Evolutionary conservation across 2,329 filamentous ascomycete species (phyloP), one percentile per base, ranked within the genome.

Genomic region (Colletotrichum salicis): DNA sequence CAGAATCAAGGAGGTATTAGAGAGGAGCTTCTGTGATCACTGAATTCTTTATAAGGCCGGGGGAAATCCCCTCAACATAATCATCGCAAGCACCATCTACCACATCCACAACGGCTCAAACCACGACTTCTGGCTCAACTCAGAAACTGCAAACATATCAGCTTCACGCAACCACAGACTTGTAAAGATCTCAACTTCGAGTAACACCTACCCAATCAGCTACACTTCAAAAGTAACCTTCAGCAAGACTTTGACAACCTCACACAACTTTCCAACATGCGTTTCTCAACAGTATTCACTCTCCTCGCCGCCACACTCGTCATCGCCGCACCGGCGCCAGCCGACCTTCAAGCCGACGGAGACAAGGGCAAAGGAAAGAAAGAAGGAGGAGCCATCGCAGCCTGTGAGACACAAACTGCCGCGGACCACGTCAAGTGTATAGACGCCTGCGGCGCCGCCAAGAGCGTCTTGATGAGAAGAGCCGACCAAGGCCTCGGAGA

Each of bases 161-260:
- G 22, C 4, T 10, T 4, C 0, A 10, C 7, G 10, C 41, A 7
- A 48, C 0, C 1, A 22, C 19, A 48, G 0, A 19, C 37, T 19
- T 1, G 7, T 8, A 5, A 19, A 19, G 0, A 41, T 41, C 37
- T 19, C 0, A 41, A 2, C 31, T 33, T 41, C 13, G 37, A 41
- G 15, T 3, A 13, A 41, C 13, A 41, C 1, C 31, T 13, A 35
- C 2, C 22, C 19, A 15, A 15, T 5, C 13, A 11, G 10, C 33
- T 13, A 29, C 12, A 7, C 5, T 12, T 5, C 27, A 19, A 6
- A 6, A 11, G 7, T 1, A 2, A 11, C 5, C n/a, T 1, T 15
- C 7, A 13, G 1, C 5, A 12, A 15, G 2, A 41, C 5, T 19
- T 15, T 19, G 8, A 1, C 15, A 41, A 19, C 7, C 37, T 41